These are phyloP conservation scores for Sphaerulina populicola DNA, from an alignment of 2,329 filamentous ascomycete genomes.

Conservation along the genomic window DNA sequence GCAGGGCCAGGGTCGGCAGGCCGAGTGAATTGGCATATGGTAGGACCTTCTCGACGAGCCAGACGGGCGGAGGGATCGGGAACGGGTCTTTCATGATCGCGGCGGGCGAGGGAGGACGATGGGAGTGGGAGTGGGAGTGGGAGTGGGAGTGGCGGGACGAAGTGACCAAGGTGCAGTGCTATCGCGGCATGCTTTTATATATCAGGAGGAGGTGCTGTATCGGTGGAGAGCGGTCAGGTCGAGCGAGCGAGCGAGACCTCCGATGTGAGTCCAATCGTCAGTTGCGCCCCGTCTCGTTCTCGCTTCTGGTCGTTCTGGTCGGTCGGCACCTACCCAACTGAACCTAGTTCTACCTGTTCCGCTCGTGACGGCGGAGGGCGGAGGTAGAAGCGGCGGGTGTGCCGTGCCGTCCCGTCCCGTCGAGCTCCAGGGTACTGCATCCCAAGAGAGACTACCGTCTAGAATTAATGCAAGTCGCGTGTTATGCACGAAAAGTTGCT, in stretches of 20 bases:
- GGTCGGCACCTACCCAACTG: too few relatives aligned
- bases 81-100: constrained; percentile 64
- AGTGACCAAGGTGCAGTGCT: background rate
- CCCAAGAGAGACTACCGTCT: too few relatives aligned
- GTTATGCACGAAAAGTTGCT: constrained; percentile 1
- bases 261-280: constrained; percentile 6
- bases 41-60: constrained; percentile 48
- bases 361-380: too few relatives aligned
- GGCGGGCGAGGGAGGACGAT: constrained; percentile 1
- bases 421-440: too few relatives aligned
- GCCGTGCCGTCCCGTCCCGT: too few relatives aligned
- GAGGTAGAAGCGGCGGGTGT: too few relatives aligned
- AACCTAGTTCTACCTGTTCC: too few relatives aligned
- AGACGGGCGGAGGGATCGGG: constrained; percentile 51
- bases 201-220: constrained; percentile 2
- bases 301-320: too few relatives aligned
- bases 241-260: background rate
- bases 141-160: too few relatives aligned
- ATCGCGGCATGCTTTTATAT: constrained; percentile 15
- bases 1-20: constrained; percentile 61
- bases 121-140: too few relatives aligned
- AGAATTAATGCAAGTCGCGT: too few relatives aligned
- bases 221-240: background rate
- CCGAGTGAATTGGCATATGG: constrained; percentile 56
- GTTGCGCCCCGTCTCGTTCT: background rate